Conservation (phyloP, 2,329 filamentous ascomycete species). For the Pestalotiopsis sp. region DNA sequence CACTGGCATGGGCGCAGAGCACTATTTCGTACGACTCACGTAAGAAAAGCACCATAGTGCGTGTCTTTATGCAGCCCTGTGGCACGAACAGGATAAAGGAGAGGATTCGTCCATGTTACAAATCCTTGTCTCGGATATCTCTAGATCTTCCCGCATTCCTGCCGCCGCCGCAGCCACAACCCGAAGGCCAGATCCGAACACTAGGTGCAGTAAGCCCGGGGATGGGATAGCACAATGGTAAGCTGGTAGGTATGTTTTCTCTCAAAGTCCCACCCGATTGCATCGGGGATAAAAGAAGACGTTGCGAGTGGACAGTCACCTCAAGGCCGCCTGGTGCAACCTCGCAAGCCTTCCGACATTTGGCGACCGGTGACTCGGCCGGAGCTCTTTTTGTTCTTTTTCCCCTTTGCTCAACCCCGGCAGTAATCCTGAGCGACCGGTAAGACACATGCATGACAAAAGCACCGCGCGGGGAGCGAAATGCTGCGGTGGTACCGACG, state of each 20-base stretch:
- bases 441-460: background rate
- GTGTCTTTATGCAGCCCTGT: background rate
- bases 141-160: background rate
- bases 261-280: too few relatives aligned
- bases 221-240: background rate
- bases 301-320: too few relatives aligned
- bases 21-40: background rate
- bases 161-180: background rate
- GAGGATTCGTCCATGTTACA: background rate
- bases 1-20: background rate
- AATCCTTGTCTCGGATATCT: constrained; percentile 3
- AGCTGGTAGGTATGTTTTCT: too few relatives aligned
- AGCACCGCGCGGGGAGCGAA: background rate
- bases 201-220: background rate
- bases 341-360: background rate
- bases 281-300: too few relatives aligned
- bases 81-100: background rate
- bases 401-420: background rate
- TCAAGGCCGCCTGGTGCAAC: background rate
- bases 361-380: background rate
- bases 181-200: background rate
- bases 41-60: background rate
- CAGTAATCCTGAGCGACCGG: background rate
- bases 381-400: background rate
- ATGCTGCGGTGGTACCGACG: background rate